Percentiles rank a stretch among this genome's conserved stretches.
Evolutionary conservation across 2,329 filamentous ascomycete genomes (phyloP).

Genomic region (Sclerotinia sclerotiorum): DNA sequence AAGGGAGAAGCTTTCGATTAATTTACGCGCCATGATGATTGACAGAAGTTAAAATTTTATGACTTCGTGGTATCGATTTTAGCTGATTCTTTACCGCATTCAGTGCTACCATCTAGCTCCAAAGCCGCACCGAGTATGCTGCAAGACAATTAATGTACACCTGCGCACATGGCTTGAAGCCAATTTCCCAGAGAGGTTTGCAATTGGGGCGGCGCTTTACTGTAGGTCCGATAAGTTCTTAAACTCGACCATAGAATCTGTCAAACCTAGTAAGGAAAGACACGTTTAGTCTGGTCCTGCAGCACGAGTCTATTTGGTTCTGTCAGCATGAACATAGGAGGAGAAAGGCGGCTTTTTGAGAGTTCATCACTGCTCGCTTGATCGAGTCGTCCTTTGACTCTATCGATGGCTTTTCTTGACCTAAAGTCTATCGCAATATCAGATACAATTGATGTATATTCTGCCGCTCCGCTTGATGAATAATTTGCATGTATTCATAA

Average conservation of each 20-base stretch:
- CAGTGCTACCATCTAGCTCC: no score
- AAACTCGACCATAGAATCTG: background rate
- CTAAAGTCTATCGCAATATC: background rate
- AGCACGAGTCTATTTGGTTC: background rate
- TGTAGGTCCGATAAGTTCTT: background rate
- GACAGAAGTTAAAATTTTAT: background rate
- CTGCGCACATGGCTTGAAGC: background rate
- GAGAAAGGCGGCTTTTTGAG: background rate
- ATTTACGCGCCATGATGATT: background rate
- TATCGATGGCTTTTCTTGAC: background rate
- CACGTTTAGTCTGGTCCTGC: background rate
- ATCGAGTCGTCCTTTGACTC: background rate
- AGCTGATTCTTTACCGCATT: background rate
- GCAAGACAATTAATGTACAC: background rate
- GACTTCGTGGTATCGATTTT: background rate
- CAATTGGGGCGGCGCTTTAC: no score
- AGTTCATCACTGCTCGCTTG: background rate
- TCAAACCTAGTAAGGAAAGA: background rate
- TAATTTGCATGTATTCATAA: background rate
- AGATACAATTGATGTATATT: background rate
- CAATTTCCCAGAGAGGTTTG: background rate
- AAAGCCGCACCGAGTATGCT: background rate
- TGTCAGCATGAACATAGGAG: background rate
- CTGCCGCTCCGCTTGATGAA: background rate
- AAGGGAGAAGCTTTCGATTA: background rate